A percentile compares a stretch with the other conserved stretches of the same genome.
These are phyloP conservation scores for Boletus rex-veris DNA, from an alignment of 768 basidiomycete genomes.

Conservation along the genomic window DNA sequence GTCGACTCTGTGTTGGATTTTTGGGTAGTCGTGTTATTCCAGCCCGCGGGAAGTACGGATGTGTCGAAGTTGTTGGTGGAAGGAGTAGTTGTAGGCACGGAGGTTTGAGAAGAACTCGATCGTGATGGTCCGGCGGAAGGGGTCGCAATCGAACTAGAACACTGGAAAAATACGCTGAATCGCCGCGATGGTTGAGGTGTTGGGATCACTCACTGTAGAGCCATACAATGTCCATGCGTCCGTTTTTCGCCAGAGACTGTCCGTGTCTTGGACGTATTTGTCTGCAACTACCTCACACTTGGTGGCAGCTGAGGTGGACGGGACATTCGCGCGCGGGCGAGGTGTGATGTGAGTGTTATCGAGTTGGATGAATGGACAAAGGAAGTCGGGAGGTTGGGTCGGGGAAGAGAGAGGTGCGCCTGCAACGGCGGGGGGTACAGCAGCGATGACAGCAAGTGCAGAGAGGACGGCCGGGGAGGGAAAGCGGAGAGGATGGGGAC, in stretches of 20 bases:
- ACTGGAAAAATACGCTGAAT: constrained; percentile 14
- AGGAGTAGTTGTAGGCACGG: constrained; percentile 15
- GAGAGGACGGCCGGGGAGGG: constrained; percentile 55
- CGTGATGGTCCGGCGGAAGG: neutral
- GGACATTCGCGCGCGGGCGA: too few relatives aligned
- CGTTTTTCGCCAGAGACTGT: constrained; percentile 58
- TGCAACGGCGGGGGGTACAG: constrained; percentile 43
- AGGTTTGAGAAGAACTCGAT: constrained; percentile 5
- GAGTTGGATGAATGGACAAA: constrained; percentile 49
- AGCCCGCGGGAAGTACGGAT: constrained; percentile 50
- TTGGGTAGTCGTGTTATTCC: constrained; percentile 33
- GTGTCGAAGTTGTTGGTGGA: constrained; percentile 20
- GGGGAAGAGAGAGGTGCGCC: constrained; percentile 41
- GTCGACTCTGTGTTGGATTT: constrained; percentile 36
- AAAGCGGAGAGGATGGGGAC: constrained; percentile 6
- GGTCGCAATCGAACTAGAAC: constrained; percentile 4
- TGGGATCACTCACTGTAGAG: constrained; percentile 49
- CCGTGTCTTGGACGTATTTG: constrained; percentile 48
- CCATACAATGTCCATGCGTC: constrained; percentile 62
- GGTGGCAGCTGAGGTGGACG: neutral
- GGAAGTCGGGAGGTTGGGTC: constrained; percentile 50
- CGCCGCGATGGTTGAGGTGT: neutral
- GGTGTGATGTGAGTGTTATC: neutral
- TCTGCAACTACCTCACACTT: constrained; percentile 41
- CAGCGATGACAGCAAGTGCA: constrained; percentile 53